A percentile compares a stretch with the other conserved stretches of the same genome.
Evolutionary conservation across 2,329 filamentous ascomycete species (phyloP).

Genomic region (Monosporascus sp.): DNA sequence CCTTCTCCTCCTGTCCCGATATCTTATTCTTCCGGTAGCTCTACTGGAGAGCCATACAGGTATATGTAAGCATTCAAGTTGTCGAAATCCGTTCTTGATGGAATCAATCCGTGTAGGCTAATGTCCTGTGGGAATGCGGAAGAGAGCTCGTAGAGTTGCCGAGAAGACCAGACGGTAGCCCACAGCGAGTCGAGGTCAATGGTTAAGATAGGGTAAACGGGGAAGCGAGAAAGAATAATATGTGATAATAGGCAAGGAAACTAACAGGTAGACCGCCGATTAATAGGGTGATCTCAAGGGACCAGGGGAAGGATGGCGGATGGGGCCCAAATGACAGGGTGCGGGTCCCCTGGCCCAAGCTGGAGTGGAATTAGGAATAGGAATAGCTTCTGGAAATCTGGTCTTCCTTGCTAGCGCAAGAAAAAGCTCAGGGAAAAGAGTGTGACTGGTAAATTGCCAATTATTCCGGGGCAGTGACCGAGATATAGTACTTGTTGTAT

Average conservation of each 20-base stretch:
- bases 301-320: conserved; percentile 23
- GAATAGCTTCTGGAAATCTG: conserved; percentile 30
- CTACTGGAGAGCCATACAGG: conserved; percentile 31
- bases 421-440: conserved; percentile 20
- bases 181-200: conserved; percentile 8
- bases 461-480: conserved; percentile 7
- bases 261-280: conserved; percentile 17
- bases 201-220: conserved; percentile 9
- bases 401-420: conserved; percentile 28
- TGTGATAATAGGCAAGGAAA: conserved; percentile 12
- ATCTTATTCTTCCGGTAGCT: conserved; percentile 24
- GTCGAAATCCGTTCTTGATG: conserved; percentile 7
- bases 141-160: conserved; percentile 11
- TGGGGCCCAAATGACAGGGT: conserved; percentile 25
- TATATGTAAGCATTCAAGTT: conserved; percentile 32
- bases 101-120: conserved; percentile 7
- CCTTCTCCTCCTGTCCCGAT: conserved; percentile 17
- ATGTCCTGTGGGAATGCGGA: conserved; percentile 7
- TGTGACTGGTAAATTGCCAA: conserved; percentile 23
- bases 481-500: not conserved
- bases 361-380: conserved; percentile 21
- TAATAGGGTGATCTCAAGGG: conserved; percentile 24
- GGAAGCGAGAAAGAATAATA: conserved; percentile 10
- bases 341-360: conserved; percentile 27
- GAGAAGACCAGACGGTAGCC: conserved; percentile 4